Evolutionary conservation across 768 basidiomycete species (phyloP).

Genomic region (Russula olivacea): DNA sequence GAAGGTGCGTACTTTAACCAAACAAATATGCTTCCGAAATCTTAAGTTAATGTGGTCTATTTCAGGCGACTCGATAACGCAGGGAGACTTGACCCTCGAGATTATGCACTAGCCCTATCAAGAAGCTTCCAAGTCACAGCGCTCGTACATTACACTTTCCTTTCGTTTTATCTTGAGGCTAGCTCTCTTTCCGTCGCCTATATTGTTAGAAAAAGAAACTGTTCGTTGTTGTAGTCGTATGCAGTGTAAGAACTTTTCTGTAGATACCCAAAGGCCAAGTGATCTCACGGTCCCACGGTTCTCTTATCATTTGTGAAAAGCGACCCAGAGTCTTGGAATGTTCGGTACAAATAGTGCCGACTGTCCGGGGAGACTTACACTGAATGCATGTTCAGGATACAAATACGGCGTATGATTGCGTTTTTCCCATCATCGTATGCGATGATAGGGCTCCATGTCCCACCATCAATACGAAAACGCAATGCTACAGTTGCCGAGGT

Average conservation of each 20-base stretch:
- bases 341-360: not conserved
- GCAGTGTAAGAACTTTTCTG: conserved; percentile 1
- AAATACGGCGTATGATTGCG: conserved; percentile 1
- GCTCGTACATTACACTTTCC: not conserved
- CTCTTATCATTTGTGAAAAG: not conserved
- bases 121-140: not conserved
- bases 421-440: not conserved
- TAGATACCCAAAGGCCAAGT: not conserved
- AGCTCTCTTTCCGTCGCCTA: not conserved
- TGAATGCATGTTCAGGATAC: not conserved
- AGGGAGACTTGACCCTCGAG: conserved; percentile 88
- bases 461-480: conserved; percentile 2
- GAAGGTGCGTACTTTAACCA: conserved; percentile 50
- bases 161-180: not conserved
- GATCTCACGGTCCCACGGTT: not conserved
- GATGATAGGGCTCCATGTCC: not conserved
- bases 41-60: conserved; percentile 17
- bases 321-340: not conserved
- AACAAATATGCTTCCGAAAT: conserved; percentile 1
- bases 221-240: conserved; percentile 5
- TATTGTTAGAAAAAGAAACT: not conserved
- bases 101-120: conserved; percentile 54
- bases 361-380: not conserved
- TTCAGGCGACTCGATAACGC: conserved; percentile 87
- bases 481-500: conserved; percentile 11